A percentile compares a stretch with the other conserved stretches of the same genome.
phyloP scores from a whole-genome alignment of 2,329 filamentous ascomycete species.

The Nigrospora oryzae region DNA sequence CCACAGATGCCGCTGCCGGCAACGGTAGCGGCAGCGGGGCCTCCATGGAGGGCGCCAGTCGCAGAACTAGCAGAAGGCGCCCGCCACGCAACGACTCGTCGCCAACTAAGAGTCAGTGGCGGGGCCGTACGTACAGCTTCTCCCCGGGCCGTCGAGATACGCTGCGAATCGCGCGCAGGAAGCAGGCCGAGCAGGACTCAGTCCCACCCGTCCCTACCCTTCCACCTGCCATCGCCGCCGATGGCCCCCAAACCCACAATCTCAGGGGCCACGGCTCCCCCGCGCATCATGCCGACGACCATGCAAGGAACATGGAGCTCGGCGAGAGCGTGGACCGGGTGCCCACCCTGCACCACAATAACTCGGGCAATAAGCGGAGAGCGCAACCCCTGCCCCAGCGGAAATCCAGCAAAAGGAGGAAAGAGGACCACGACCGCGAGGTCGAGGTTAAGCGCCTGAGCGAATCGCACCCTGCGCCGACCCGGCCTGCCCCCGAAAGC shows the following conservation, averaged over 20 bases:
- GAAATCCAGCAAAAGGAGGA: slow-evolving; percentile 70
- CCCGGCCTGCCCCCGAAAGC: slow-evolving; percentile 52
- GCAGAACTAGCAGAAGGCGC: slow-evolving; percentile 1
- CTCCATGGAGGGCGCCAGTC: not conserved
- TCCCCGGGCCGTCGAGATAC: slow-evolving; percentile 50
- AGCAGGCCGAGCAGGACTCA: slow-evolving; percentile 14
- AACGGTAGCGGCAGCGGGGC: not conserved
- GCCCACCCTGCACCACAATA: slow-evolving; percentile 46
- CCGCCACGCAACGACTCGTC: slow-evolving; percentile 3
- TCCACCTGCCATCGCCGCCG: slow-evolving; percentile 6
- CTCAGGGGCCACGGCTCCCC: slow-evolving; percentile 4
- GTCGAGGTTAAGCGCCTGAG: slow-evolving; percentile 85
- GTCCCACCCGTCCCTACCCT: slow-evolving; percentile 14
- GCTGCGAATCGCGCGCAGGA: slow-evolving; percentile 30
- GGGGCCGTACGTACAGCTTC: slow-evolving; percentile 35
- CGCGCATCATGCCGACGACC: slow-evolving; percentile 8
- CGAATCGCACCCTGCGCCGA: slow-evolving; percentile 46
- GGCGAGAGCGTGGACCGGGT: slow-evolving; percentile 25
- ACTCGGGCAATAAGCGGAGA: slow-evolving; percentile 48
- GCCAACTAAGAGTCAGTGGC: slow-evolving; percentile 28
- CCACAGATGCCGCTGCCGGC: not conserved
- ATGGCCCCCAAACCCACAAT: not conserved
- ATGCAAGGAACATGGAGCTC: slow-evolving; percentile 5
- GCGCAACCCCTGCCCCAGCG: slow-evolving; percentile 54
- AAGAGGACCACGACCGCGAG: slow-evolving; percentile 69